Evolutionary conservation across 73 alveolate genomes (phyloP), one percentile per base, ranked within the genome.

Genomic region (Tetrahymena elliotti): DNA sequence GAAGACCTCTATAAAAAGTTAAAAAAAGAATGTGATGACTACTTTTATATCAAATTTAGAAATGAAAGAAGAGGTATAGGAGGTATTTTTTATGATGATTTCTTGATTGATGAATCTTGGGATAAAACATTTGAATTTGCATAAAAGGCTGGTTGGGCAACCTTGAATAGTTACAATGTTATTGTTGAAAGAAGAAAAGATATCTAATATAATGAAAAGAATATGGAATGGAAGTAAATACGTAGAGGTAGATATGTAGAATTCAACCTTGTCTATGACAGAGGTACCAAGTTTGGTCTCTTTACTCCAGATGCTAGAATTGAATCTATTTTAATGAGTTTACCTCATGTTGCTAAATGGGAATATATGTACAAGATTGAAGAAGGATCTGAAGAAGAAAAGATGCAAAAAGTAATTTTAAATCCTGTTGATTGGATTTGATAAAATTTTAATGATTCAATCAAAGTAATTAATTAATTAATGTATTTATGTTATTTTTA

Each of bases 231-330:
- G 98, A 97, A 96, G 95, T 84, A 96, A 93, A 52, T 97, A 47
- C 97, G 99, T 35, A 95, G 99, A 54, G 99, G 99, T 31, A 96
- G 98, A 33, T 98, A 98, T 95, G 97, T 97, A 83, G 99, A 98
- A 94, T 98, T 98, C 95, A 98, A 98, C 93, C 96, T 98, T 33
- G 97, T 97, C 31, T 97, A 97, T 53, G 99, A 98, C 83, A 97
- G 99, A 93, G 99, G 99, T 24, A 98, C 99, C 27, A 97, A 95
- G 84, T 98, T 98, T 95, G 99, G 99, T 18, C 96, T 98, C 20
- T 96, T 96, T 83, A 97, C 98, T 33, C 98, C 98, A 5, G 97
- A 96, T 84, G 98, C 99, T 9, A 96, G 97, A 53, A 97, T 98
- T 16, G 99, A 98, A 94, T 97, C 97, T 33, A 97, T 98, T 22